phyloP scores from a whole-genome alignment of 495 filamentous ascomycete genomes.

The Neurospora africana region DNA sequence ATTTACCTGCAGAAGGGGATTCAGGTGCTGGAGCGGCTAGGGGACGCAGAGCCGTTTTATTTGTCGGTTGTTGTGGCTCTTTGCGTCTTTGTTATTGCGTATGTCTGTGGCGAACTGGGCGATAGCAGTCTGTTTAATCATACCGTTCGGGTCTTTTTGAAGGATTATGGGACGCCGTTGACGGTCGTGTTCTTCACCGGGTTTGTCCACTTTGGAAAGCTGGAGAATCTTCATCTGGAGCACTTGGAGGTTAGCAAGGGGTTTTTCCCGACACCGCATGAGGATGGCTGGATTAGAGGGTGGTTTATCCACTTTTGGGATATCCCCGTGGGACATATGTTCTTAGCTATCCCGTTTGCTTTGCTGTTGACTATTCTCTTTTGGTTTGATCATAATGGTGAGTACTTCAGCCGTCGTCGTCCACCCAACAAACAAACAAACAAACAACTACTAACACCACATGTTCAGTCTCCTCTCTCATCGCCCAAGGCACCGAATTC shows the following conservation, averaged over 20 bases:
- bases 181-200: slow-evolving; percentile 83
- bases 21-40: slow-evolving; percentile 58
- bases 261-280: slow-evolving; percentile 65
- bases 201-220: slow-evolving; percentile 75
- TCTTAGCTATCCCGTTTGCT: slow-evolving; percentile 82
- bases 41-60: slow-evolving; percentile 50
- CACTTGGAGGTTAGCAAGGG: slow-evolving; percentile 61
- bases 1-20: slow-evolving; percentile 81
- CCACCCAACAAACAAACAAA: too few species aligned
- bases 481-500: slow-evolving; percentile 87
- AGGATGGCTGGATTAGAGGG: slow-evolving; percentile 51
- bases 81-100: slow-evolving; percentile 61
- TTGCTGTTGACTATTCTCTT: slow-evolving; percentile 79
- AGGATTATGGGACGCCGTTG: slow-evolving; percentile 76
- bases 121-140: slow-evolving; percentile 59
- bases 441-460: neutral
- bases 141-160: slow-evolving; percentile 63
- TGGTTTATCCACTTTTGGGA: slow-evolving; percentile 77
- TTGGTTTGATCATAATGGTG: slow-evolving; percentile 88
- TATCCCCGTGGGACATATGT: slow-evolving; percentile 61
- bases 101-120: slow-evolving; percentile 60
- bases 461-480: slow-evolving; percentile 64
- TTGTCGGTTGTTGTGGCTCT: slow-evolving; percentile 64
- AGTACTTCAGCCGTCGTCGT: too few species aligned
- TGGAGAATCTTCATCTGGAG: slow-evolving; percentile 53